A percentile compares a stretch with the other conserved stretches of the same genome.
phyloP scores from a whole-genome alignment of 2,329 filamentous ascomycete genomes.

The Phyllosticta citriasiana region DNA sequence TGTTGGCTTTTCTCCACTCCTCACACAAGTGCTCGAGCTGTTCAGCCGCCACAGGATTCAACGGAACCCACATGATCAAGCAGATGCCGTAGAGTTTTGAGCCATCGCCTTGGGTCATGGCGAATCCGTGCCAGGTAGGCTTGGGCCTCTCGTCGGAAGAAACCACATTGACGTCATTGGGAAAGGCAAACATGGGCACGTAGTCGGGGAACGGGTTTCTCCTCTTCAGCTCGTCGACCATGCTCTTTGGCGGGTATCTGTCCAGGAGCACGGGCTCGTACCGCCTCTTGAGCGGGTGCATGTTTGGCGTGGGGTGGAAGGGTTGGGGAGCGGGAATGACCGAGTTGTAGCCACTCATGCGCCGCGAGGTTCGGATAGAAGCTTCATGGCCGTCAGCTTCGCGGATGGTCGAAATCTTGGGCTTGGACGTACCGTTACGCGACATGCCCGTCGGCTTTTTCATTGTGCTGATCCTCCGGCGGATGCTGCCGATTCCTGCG shows the following conservation, averaged over 20 bases:
- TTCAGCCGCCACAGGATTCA: constrained; percentile 72
- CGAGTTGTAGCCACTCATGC: constrained; percentile 95
- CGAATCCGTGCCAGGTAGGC: constrained; percentile 98
- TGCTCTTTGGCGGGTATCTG: constrained; percentile 77
- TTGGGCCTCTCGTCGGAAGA: constrained; percentile 87
- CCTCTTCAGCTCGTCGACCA: constrained; percentile 67
- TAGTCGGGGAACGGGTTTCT: constrained; percentile 91
- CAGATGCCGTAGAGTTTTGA: constrained; percentile 87
- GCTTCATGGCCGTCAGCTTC: constrained; percentile 29
- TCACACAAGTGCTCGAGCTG: constrained; percentile 60
- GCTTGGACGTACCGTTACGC: constrained; percentile 51
- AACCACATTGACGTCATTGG: constrained; percentile 94
- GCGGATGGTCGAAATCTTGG: neutral
- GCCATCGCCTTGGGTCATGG: constrained; percentile 90
- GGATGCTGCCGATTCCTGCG: constrained; percentile 70
- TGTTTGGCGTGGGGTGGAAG: constrained; percentile 76
- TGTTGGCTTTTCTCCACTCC: constrained; percentile 50
- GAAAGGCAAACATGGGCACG: constrained; percentile 98
- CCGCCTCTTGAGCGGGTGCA: constrained; percentile 87
- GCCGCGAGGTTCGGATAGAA: constrained; percentile 70
- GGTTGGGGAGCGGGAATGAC: constrained; percentile 92
- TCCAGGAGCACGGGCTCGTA: constrained; percentile 97
- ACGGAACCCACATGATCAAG: constrained; percentile 83
- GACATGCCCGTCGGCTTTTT: constrained; percentile 72
- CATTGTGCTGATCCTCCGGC: constrained; percentile 92